These are phyloP conservation scores for Parathielavia hyrcaniae DNA, from an alignment of 495 filamentous ascomycete species.

Conservation along the genomic window DNA sequence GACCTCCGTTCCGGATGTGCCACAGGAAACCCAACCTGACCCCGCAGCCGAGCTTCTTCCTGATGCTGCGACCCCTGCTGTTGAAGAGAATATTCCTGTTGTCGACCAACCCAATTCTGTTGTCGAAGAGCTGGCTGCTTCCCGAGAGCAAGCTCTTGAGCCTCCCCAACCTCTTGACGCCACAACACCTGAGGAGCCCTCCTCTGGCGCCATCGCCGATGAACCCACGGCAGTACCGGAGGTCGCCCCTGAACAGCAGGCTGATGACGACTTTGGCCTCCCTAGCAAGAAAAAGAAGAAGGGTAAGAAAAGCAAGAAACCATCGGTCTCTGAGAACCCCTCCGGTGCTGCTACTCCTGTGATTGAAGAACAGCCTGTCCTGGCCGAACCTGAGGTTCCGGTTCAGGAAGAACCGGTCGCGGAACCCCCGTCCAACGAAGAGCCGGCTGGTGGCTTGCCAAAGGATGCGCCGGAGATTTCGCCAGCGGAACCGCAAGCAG, in stretches of 20 bases:
- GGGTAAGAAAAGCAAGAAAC: conserved; percentile 3
- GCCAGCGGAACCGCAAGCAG: not conserved
- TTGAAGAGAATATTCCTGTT: not conserved
- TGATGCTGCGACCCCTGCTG: not conserved
- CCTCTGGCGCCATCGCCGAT: not conserved
- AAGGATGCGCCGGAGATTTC: not conserved
- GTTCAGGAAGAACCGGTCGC: not conserved
- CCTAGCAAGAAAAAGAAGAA: not conserved
- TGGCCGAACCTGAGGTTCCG: not conserved
- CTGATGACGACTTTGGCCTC: not conserved
- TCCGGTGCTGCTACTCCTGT: not conserved
- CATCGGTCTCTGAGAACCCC: not conserved
- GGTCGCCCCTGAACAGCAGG: not conserved
- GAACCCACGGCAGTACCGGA: not conserved
- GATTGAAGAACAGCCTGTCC: not conserved
- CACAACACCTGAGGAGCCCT: not conserved
- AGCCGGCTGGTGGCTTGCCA: not conserved
- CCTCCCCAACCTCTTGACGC: not conserved
- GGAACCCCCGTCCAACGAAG: not conserved
- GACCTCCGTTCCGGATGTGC: not conserved
- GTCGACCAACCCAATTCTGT: not conserved
- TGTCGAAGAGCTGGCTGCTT: not conserved
- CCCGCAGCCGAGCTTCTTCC: not conserved
- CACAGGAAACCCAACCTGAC: not conserved
- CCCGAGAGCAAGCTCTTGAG: not conserved